Percentiles rank a stretch among this genome's conserved stretches.
phyloP scores from a whole-genome alignment of 768 basidiomycete species.

The Russula brevipes region DNA sequence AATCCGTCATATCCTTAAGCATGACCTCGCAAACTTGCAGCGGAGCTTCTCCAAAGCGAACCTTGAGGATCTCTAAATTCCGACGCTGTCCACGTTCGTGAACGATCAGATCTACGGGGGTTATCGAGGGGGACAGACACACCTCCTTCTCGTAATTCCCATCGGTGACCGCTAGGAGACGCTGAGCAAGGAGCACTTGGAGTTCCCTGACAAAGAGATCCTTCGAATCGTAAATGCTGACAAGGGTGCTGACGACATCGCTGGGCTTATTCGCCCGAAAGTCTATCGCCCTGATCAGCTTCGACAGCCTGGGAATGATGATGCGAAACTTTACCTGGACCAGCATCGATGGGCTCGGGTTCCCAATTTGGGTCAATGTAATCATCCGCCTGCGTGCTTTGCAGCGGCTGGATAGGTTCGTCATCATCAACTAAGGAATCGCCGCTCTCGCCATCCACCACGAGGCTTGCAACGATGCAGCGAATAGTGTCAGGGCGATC shows the following conservation, averaged over 20 bases:
- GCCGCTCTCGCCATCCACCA: constrained; percentile 77
- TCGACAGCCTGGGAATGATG: not conserved
- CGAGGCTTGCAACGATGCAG: constrained; percentile 85
- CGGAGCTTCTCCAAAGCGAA: constrained; percentile 90
- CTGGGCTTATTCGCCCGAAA: constrained; percentile 88
- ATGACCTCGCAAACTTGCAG: constrained; percentile 97
- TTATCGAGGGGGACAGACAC: constrained; percentile 9
- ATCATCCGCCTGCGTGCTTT: constrained; percentile 75
- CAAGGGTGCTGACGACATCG: constrained; percentile 92
- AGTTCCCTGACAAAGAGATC: constrained; percentile 95
- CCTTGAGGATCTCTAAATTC: constrained; percentile 90
- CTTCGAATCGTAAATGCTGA: constrained; percentile 96
- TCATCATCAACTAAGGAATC: constrained; percentile 82
- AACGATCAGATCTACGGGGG: not conserved
- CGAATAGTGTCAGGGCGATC: constrained; percentile 90
- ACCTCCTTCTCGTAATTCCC: constrained; percentile 74
- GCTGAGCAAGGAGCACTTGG: constrained; percentile 84
- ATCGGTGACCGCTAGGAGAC: constrained; percentile 73
- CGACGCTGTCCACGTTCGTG: constrained; percentile 52
- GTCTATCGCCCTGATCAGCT: constrained; percentile 43
- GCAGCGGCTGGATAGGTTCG: constrained; percentile 71
- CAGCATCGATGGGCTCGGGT: constrained; percentile 95
- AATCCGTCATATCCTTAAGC: constrained; percentile 96
- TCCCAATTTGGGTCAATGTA: constrained; percentile 91
- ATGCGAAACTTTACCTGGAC: constrained; percentile 57